Evolutionary conservation across 495 filamentous ascomycete genomes (phyloP).

Genomic region (Penicillium salamii): DNA sequence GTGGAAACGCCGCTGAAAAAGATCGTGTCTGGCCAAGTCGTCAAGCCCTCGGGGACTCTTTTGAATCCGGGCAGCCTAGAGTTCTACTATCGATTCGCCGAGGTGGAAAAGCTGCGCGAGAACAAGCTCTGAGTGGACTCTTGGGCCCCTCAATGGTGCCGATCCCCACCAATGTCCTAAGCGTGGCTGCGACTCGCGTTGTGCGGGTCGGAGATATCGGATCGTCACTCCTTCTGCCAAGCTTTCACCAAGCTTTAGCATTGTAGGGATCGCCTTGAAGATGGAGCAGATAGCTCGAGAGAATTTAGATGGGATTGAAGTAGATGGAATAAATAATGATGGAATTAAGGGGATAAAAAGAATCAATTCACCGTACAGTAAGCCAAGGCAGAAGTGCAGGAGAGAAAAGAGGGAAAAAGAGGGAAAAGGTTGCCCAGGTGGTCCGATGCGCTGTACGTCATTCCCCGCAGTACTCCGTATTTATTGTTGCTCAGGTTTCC

Average conservation of each 20-base stretch:
- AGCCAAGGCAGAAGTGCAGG: neutral
- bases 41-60: constrained; percentile 75
- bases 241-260: constrained; percentile 26
- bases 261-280: neutral
- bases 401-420: neutral
- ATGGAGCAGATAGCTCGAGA: no score
- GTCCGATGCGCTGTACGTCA: neutral
- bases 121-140: constrained; percentile 21
- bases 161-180: neutral
- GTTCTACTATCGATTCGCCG: constrained; percentile 78
- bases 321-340: no score
- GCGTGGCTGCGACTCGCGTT: neutral
- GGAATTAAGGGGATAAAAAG: neutral
- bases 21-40: constrained; percentile 70
- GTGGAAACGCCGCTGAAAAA: constrained; percentile 56
- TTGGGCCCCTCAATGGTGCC: constrained; percentile 1
- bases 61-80: constrained; percentile 72
- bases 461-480: neutral
- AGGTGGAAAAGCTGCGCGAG: constrained; percentile 61
- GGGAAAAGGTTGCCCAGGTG: neutral
- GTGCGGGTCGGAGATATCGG: constrained; percentile 11
- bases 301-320: neutral
- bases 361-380: no score
- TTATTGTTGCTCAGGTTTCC: neutral
- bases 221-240: constrained; percentile 15